Evolutionary conservation across 1,139 yeast species (phyloP).

Genomic region (Petasospora fabianii): DNA sequence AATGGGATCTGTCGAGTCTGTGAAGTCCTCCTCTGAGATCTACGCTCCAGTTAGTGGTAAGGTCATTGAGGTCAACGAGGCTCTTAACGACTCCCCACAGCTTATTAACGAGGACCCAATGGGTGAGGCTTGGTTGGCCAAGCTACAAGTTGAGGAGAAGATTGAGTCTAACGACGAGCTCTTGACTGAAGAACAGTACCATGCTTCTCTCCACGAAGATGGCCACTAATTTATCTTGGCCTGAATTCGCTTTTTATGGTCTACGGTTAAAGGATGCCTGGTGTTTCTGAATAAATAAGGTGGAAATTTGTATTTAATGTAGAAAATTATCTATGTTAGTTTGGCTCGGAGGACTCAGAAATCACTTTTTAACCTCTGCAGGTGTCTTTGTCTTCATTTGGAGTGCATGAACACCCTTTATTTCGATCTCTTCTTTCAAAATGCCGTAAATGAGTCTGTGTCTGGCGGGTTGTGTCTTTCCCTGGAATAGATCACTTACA

Average conservation of each 20-base stretch:
- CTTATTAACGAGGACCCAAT: conserved; percentile 83
- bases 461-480: conserved; percentile 66
- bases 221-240: conserved; percentile 6
- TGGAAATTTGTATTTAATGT: too few species aligned
- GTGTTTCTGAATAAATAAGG: too few species aligned
- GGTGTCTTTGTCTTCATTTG: conserved; percentile 83
- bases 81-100: conserved; percentile 66
- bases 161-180: conserved; percentile 63
- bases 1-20: conserved; percentile 91
- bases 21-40: conserved; percentile 90
- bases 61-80: conserved; percentile 66
- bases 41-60: conserved; percentile 85
- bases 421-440: conserved; percentile 67
- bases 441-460: conserved; percentile 73
- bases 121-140: conserved; percentile 93
- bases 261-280: background rate
- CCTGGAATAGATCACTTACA: conserved; percentile 67
- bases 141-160: conserved; percentile 52
- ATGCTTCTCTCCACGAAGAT: conserved; percentile 30
- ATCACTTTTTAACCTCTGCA: conserved; percentile 45
- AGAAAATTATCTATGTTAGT: too few species aligned
- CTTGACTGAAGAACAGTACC: conserved; percentile 45
- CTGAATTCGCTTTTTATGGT: background rate
- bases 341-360: too few species aligned
- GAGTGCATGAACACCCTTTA: conserved; percentile 80